phyloP scores from a whole-genome alignment of 192 early-diverging fungal species.

The Irineochytrium annulatum region DNA sequence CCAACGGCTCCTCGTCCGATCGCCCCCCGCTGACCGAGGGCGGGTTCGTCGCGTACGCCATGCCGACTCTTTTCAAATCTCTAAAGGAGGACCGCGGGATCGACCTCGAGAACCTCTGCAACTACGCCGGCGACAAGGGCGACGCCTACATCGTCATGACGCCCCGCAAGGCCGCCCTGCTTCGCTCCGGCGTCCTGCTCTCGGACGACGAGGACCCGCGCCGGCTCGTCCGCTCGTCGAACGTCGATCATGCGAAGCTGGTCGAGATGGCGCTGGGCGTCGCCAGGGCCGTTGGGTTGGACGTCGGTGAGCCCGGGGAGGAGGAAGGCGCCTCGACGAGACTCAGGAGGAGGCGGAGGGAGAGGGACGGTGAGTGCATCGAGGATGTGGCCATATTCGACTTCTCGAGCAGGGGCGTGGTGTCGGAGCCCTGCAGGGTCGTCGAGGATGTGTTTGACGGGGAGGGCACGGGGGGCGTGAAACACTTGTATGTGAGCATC shows the following conservation, averaged over 20 bases:
- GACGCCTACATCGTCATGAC: conserved; percentile 8
- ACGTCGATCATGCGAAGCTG: conserved; percentile 7
- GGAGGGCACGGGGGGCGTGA: not conserved
- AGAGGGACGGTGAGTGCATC: too few species aligned
- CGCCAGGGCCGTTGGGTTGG: not conserved
- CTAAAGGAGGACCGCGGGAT: not conserved
- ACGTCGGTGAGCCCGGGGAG: not conserved
- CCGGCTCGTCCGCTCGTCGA: not conserved
- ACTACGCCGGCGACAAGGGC: conserved; percentile 1
- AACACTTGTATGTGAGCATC: not conserved
- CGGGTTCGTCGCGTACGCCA: not conserved
- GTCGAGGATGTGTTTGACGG: not conserved
- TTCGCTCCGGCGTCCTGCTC: not conserved
- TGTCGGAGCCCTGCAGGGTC: not conserved
- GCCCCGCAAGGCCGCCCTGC: conserved; percentile 1
- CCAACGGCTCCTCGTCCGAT: not conserved
- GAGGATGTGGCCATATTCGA: conserved; percentile 6
- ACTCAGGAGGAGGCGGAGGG: not conserved
- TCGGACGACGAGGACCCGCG: not conserved
- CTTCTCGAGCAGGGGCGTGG: conserved; percentile 1
- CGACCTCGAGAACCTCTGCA: conserved; percentile 4
- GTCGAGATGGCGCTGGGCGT: not conserved
- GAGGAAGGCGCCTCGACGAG: not conserved
- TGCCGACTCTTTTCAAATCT: not conserved
- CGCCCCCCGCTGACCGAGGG: not conserved